These are phyloP conservation scores for Talaromyces sp. DNA, from an alignment of 2,329 filamentous ascomycete genomes.

Conservation along the genomic window DNA sequence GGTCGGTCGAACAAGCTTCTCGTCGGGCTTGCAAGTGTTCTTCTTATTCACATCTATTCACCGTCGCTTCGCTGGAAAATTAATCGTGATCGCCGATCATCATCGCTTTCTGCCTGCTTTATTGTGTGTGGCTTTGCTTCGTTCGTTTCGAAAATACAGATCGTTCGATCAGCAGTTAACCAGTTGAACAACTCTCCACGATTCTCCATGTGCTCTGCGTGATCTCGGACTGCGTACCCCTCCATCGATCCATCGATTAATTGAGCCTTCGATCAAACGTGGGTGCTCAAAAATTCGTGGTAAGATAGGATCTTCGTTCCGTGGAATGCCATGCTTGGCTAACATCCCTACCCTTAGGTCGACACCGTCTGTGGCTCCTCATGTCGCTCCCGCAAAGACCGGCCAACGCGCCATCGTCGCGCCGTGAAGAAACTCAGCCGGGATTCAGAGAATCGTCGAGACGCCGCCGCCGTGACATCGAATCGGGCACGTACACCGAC, in stretches of 20 bases:
- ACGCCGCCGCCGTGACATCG: constrained; percentile 65
- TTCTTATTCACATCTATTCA: background rate
- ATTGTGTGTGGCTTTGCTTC: background rate
- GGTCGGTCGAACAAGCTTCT: background rate
- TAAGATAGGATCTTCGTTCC: constrained; percentile 8
- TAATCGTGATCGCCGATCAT: background rate
- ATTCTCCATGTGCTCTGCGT: background rate
- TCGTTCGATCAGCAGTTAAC: background rate
- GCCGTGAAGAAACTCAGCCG: constrained; percentile 54
- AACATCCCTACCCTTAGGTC: constrained; percentile 7
- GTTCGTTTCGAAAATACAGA: background rate
- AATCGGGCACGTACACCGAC: constrained; percentile 51
- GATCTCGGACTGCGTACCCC: background rate
- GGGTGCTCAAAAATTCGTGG: constrained; percentile 2
- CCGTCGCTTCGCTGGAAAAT: background rate
- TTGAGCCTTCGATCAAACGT: background rate
- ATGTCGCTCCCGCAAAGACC: constrained; percentile 58
- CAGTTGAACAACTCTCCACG: background rate
- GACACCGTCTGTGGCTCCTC: constrained; percentile 12
- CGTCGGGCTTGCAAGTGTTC: background rate
- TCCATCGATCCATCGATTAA: background rate
- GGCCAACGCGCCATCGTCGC: constrained; percentile 52
- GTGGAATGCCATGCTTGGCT: constrained; percentile 11
- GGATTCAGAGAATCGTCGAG: constrained; percentile 64
- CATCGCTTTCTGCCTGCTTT: background rate